A percentile compares a stretch with the other conserved stretches of the same genome.
Conservation (phyloP, 805 yeast species). For the Ogataea nakhonphanomensis region DNA sequence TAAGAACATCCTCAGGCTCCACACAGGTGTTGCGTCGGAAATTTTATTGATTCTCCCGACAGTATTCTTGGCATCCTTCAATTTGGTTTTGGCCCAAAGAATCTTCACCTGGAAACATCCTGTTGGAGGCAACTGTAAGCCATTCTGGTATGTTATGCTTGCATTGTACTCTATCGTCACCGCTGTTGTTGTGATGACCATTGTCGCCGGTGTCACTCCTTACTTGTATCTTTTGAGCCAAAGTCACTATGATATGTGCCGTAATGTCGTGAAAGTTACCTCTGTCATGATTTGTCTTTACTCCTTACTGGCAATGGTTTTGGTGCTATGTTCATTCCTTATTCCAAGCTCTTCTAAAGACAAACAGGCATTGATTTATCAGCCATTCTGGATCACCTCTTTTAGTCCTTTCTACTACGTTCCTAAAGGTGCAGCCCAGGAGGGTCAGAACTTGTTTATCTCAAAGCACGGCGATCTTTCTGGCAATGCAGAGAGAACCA, state of each 20-base stretch:
- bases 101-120: conserved; percentile 78
- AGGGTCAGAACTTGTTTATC: conserved; percentile 25
- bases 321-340: conserved; percentile 50
- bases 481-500: conserved; percentile 25
- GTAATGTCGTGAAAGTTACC: conserved; percentile 52
- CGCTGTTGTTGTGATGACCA: conserved; percentile 63
- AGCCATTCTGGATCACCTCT: conserved; percentile 77
- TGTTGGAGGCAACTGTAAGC: conserved; percentile 51
- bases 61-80: conserved; percentile 55
- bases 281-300: conserved; percentile 46
- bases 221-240: conserved; percentile 52
- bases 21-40: conserved; percentile 53
- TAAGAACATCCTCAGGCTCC: conserved; percentile 41
- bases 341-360: conserved; percentile 53
- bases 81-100: conserved; percentile 67
- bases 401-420: conserved; percentile 59
- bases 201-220: conserved; percentile 60
- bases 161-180: conserved; percentile 49
- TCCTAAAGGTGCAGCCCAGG: conserved; percentile 45
- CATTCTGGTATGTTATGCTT: conserved; percentile 51
- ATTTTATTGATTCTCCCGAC: conserved; percentile 57
- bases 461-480: conserved; percentile 16
- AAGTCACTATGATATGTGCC: conserved; percentile 45
- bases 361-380: conserved; percentile 50
- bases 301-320: conserved; percentile 47